Evolutionary conservation across 2,329 filamentous ascomycete species (phyloP).

Genomic region (Xylaria sp.): DNA sequence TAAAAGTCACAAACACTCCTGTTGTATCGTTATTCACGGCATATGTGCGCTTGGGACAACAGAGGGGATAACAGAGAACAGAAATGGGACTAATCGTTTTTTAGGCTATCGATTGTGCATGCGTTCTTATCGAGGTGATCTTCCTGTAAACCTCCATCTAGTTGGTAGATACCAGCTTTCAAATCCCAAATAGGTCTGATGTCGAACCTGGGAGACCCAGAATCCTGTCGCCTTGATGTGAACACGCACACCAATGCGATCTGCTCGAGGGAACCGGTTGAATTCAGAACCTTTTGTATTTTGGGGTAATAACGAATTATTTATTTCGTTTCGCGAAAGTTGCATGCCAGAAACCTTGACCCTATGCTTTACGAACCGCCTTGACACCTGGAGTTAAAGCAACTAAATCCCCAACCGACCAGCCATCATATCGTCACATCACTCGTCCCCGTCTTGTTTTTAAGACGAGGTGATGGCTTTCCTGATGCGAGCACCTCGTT

Average conservation of each 20-base stretch:
- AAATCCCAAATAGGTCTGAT: slow-evolving; percentile 12
- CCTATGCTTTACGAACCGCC: slow-evolving; percentile 52
- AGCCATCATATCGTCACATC: slow-evolving; percentile 47
- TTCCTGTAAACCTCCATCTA: slow-evolving; percentile 14
- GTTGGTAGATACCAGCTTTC: slow-evolving; percentile 15
- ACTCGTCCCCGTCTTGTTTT: slow-evolving; percentile 48
- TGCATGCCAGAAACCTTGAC: slow-evolving; percentile 52
- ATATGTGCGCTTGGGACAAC: slow-evolving; percentile 2
- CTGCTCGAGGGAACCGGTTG: slow-evolving; percentile 25
- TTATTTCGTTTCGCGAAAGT: slow-evolving; percentile 47
- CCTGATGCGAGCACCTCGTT: slow-evolving; percentile 79
- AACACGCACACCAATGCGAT: slow-evolving; percentile 24
- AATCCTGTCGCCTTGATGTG: slow-evolving; percentile 9
- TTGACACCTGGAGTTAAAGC: slow-evolving; percentile 53
- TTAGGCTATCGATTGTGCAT: slow-evolving; percentile 24
- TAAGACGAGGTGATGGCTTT: slow-evolving; percentile 74
- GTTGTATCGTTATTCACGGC: background rate
- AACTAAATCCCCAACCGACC: slow-evolving; percentile 48
- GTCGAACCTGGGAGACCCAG: slow-evolving; percentile 15
- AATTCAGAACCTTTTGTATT: slow-evolving; percentile 47
- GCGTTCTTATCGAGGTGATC: slow-evolving; percentile 20
- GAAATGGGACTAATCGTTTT: slow-evolving; percentile 27
- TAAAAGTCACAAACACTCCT: background rate
- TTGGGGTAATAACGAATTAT: slow-evolving; percentile 48
- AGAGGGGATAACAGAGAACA: background rate